Base-by-base conservation (phyloP, 73 alveolate species). In the Urostyla sp. region DNA sequence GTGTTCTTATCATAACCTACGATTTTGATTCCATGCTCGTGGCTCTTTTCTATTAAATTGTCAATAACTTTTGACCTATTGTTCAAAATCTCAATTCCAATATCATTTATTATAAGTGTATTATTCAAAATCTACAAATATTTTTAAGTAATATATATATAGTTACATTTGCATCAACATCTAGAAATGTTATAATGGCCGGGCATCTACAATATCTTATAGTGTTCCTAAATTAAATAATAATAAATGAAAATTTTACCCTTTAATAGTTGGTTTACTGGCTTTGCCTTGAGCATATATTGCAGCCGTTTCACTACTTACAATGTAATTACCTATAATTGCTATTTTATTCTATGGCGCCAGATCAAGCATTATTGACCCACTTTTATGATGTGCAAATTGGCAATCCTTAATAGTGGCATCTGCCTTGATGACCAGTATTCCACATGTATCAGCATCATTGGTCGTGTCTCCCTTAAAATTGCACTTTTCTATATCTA, bases 11-110 rank as follows among this genome's bases (percentile, higher is more conserved):
- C 80, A 15, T 44, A 67, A 21, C 95, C 88, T 20, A 56, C 81
- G n/a, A 91, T 38, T 44, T 75, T 84, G 15, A 86, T 77, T 0
- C 94, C 94, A 50, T 49, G 23, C 11, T 86, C 85, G 45, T 86
- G 89, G 30, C 79, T 67, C 24, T 67, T 76, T 34, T 86, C 84
- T 15, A 86, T 78, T 21, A 34, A 51, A 60, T 86, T 86, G 55
- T 78, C 84, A 1, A 45, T 38, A 7, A 86, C 46, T 13, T 8
- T 53, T 10, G 90, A 76, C 34, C 57, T 76, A 37, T 76, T 77
- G 72, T 86, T 59, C 49, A 36, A 37, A 16, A 78, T 52, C 40
- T 72, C 90, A 16, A 86, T 78, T 0, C 94, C 94, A 6, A 74
- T 50, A 49, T 61, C 72, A 75, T 86, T 78, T 0, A 40, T 61